phyloP scores from a whole-genome alignment of 164 flowering plant species.

The Vitis rupestris region DNA sequence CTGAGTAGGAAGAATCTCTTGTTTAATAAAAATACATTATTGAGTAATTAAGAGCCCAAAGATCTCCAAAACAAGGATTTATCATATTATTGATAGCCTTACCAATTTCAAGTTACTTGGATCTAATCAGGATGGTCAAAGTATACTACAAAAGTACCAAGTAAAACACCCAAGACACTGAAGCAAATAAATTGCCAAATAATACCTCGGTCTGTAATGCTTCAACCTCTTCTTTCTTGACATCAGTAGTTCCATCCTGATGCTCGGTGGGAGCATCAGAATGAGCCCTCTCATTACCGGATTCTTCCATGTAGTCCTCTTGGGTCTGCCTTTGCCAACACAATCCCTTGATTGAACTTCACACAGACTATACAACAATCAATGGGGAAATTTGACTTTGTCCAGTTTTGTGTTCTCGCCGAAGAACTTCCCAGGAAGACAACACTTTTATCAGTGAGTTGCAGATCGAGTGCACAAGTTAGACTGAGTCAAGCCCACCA shows the following conservation, averaged over 20 bases:
- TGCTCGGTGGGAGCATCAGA: conserved; percentile 12
- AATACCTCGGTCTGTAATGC: conserved; percentile 39
- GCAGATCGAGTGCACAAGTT: too few species aligned
- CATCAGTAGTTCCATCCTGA: conserved; percentile 16
- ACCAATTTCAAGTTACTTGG: too few species aligned
- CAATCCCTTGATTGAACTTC: not conserved
- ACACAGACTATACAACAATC: not conserved
- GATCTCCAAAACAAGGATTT: too few species aligned
- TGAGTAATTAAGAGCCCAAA: too few species aligned
- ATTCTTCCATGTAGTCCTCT: conserved; percentile 30
- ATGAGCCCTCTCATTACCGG: conserved; percentile 16
- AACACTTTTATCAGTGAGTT: too few species aligned
- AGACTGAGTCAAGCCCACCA: too few species aligned
- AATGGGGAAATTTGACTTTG: not conserved
- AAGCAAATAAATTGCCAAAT: not conserved
- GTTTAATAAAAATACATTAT: too few species aligned
- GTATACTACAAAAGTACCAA: not conserved
- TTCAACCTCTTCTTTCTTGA: conserved; percentile 27
- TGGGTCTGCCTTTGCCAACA: not conserved
- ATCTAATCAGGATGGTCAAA: conserved; percentile 2
- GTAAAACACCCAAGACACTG: not conserved
- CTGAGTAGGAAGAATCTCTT: too few species aligned
- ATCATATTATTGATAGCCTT: too few species aligned
- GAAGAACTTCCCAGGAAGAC: not conserved
- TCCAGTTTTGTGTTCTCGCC: not conserved